Evolutionary conservation across 1,284 basidiomycete species (phyloP).

Genomic region (Volvariella surrecta): DNA sequence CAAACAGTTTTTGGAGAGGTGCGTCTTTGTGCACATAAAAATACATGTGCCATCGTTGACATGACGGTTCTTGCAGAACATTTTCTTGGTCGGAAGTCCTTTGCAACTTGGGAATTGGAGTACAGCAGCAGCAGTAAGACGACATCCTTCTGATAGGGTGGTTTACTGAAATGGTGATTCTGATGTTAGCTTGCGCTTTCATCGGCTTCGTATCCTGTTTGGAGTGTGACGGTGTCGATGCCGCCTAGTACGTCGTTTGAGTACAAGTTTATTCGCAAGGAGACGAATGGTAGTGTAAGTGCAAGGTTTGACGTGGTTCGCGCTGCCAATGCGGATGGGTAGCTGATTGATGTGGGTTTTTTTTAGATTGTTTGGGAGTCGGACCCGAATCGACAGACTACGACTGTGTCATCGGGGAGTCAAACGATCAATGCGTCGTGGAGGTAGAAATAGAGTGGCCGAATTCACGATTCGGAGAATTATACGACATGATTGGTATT

Average conservation of each 20-base stretch:
- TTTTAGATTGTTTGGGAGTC: constrained; percentile 39
- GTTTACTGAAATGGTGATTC: background rate
- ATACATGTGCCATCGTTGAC: background rate
- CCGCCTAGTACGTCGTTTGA: constrained; percentile 41
- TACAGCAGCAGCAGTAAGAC: constrained; percentile 34
- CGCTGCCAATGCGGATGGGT: background rate
- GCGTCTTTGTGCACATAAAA: constrained; percentile 4
- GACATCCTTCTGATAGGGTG: no score
- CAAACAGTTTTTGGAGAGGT: constrained; percentile 52
- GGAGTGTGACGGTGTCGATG: constrained; percentile 41
- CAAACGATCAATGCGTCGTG: no score
- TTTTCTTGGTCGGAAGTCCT: constrained; percentile 50
- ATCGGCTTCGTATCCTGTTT: constrained; percentile 44
- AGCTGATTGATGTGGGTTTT: background rate
- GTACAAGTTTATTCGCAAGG: constrained; percentile 56
- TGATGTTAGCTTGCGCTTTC: constrained; percentile 41
- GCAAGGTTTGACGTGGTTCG: background rate
- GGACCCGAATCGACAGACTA: constrained; percentile 45
- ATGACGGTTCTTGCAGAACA: constrained; percentile 36
- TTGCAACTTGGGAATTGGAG: constrained; percentile 45
- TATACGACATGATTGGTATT: no score
- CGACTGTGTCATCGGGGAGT: no score
- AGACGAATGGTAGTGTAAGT: constrained; percentile 43
- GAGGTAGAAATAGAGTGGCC: no score
- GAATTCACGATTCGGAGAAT: no score